Conservation (phyloP, 169 alveolate genomes). For the Toxoplasma gondii region DNA sequence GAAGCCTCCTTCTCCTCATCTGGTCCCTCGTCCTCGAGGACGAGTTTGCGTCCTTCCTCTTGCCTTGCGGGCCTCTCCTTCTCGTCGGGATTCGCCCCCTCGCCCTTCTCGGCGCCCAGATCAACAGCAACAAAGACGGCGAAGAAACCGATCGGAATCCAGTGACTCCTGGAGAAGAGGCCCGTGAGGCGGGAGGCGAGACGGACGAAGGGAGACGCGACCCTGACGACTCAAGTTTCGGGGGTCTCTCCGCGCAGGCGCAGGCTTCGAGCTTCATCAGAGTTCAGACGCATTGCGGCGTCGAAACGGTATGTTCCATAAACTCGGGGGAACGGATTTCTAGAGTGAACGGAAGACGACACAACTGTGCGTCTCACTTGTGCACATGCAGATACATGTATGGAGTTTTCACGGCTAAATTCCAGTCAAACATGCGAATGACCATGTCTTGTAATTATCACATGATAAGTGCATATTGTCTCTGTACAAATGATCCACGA, state of each 20-base stretch:
- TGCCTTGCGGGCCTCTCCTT: not conserved
- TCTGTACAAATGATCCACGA: no score
- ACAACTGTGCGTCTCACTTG: not conserved
- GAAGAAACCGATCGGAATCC: not conserved
- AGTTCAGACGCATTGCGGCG: constrained; percentile 1
- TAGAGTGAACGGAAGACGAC: not conserved
- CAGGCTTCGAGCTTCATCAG: not conserved
- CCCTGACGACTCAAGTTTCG: not conserved
- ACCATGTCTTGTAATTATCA: no score
- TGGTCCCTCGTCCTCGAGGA: constrained; percentile 21
- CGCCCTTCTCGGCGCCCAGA: not conserved
- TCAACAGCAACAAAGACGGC: not conserved
- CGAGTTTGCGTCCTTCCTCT: not conserved
- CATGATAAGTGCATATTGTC: no score
- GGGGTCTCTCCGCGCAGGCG: not conserved
- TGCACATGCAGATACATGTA: not conserved
- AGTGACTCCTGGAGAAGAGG: not conserved
- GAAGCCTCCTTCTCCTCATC: not conserved
- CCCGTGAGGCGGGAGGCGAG: not conserved
- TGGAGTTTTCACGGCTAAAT: no score
- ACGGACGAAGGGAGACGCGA: constrained; percentile 14
- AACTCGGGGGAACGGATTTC: not conserved
- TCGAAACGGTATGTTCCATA: not conserved
- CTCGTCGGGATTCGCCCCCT: not conserved
- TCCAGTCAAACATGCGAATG: no score